Evolutionary conservation across 2,329 filamentous ascomycete species (phyloP).

Genomic region (Penicillium concentricum): DNA sequence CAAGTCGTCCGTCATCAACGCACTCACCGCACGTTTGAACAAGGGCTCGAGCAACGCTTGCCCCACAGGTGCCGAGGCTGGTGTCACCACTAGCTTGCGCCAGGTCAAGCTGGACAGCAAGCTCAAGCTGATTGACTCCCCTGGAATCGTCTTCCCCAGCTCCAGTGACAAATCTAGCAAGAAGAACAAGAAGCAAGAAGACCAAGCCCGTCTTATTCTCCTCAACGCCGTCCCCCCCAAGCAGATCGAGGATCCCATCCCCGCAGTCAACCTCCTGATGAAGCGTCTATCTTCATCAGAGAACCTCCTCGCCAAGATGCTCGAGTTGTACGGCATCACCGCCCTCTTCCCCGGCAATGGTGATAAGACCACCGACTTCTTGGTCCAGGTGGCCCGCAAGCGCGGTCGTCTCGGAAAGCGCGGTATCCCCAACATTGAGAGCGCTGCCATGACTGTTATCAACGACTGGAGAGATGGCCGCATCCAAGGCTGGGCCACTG

Average conservation of each 20-base stretch:
- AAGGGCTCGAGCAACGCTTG: constrained; percentile 66
- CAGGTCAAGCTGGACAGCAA: constrained; percentile 94
- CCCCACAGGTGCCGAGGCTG: constrained; percentile 86
- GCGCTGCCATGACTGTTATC: constrained; percentile 88
- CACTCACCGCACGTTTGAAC: constrained; percentile 74
- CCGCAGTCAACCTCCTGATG: constrained; percentile 81
- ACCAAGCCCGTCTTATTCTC: constrained; percentile 77
- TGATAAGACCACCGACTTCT: constrained; percentile 82
- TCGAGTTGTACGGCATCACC: constrained; percentile 79
- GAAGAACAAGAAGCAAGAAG: constrained; percentile 65
- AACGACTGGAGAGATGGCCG: constrained; percentile 96
- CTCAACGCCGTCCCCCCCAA: constrained; percentile 91
- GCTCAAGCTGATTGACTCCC: constrained; percentile 88
- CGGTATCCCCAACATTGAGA: constrained; percentile 82
- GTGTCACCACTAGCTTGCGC: constrained; percentile 83
- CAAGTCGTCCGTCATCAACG: constrained; percentile 96
- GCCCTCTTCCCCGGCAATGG: constrained; percentile 69
- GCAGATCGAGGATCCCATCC: constrained; percentile 88
- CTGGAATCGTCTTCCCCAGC: constrained; percentile 89
- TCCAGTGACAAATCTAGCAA: constrained; percentile 49
- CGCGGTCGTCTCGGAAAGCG: constrained; percentile 83
- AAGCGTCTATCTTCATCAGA: constrained; percentile 72
- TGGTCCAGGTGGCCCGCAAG: constrained; percentile 93
- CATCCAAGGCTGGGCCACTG: constrained; percentile 87
- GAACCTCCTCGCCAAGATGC: constrained; percentile 73